These are phyloP conservation scores for Talaromyces albobiverticillius DNA, from an alignment of 2,329 filamentous ascomycete species.

Conservation along the genomic window DNA sequence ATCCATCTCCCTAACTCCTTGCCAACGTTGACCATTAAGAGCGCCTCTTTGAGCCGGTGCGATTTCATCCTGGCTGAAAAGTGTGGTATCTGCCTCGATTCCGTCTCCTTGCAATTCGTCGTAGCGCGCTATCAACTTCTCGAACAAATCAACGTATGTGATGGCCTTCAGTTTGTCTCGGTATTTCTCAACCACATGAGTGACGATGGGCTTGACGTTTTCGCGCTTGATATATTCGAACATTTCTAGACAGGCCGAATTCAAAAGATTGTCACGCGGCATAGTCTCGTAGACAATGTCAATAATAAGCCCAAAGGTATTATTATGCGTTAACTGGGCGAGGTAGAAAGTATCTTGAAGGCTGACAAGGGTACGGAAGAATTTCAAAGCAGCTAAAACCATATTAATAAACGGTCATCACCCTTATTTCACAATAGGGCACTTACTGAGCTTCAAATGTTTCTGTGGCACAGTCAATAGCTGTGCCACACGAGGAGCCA, in stretches of 20 bases:
- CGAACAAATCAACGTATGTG: slow-evolving; percentile 82
- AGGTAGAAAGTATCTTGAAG: slow-evolving; percentile 91
- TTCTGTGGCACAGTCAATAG: slow-evolving; percentile 82
- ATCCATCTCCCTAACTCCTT: slow-evolving; percentile 78
- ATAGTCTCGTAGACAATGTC: slow-evolving; percentile 81
- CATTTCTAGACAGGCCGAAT: slow-evolving; percentile 89
- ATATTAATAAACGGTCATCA: slow-evolving; percentile 5
- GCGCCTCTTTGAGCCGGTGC: slow-evolving; percentile 46
- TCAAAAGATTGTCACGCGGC: slow-evolving; percentile 87
- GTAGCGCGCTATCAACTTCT: slow-evolving; percentile 69
- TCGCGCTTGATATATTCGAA: slow-evolving; percentile 88
- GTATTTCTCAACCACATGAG: slow-evolving; percentile 80
- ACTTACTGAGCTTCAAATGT: slow-evolving; percentile 81
- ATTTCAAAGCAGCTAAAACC: slow-evolving; percentile 74
- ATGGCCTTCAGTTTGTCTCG: slow-evolving; percentile 72
- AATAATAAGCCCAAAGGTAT: slow-evolving; percentile 78
- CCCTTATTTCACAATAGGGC: neutral
- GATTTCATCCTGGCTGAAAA: slow-evolving; percentile 69
- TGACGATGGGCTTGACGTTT: slow-evolving; percentile 74
- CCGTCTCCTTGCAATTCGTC: slow-evolving; percentile 73
- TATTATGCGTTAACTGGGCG: slow-evolving; percentile 76
- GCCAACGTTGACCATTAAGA: slow-evolving; percentile 60
- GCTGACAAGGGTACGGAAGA: slow-evolving; percentile 81
- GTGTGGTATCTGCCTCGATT: slow-evolving; percentile 59
- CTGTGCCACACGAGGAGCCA: slow-evolving; percentile 76